Evolutionary conservation across 768 basidiomycete species (phyloP), one percentile per base, ranked within the genome.

Genomic region (Mycena haematopus): DNA sequence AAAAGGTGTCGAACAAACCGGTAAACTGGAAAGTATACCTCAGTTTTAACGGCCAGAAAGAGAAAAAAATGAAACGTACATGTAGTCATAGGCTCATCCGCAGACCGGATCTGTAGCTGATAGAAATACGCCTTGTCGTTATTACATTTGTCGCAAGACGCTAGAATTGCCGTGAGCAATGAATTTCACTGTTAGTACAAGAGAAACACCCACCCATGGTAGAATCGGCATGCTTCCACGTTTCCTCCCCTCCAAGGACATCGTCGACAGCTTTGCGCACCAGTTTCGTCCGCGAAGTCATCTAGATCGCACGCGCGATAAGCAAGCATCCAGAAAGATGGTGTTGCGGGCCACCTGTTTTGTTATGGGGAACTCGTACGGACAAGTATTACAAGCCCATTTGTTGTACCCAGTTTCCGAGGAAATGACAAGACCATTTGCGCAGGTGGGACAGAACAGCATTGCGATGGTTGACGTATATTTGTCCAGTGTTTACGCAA

Each of bases 401-500:
- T 94, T 95, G 78, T 96, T 92, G 73, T 87, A 88, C 1, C 91
- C 89, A 0, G 88, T 88, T 63, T 91, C 90, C 7, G 85, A 79
- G 6, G 89, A 91, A 52, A 93, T 88, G 47, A 90, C 82, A 17
- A 96, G 84, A 46, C 93, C 81, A 75, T 98, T 99, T 29, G 92
- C 87, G 71, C 96, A 99, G 56, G 90, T 93, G 31, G 96, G 96
- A 73, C 96, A 98, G 81, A 96, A 96, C 36, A 96, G 81, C 93
- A 96, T 96, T 38, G n/a, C 24, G 53, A 52, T 27, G 6, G 21
- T 17, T 56, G 22, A 46, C 27, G 62, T 24, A 35, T 25, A 27
- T 29, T 52, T 50, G 35, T 10, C 3, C 11, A n/a, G 27, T 60
- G 44, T 65, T 64, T 56, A 58, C 22, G 1, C n/a, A 54, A 27